Base-by-base conservation (phyloP, 371 early-diverging fungal species). In the Apophysomyces ossiformis region DNA sequence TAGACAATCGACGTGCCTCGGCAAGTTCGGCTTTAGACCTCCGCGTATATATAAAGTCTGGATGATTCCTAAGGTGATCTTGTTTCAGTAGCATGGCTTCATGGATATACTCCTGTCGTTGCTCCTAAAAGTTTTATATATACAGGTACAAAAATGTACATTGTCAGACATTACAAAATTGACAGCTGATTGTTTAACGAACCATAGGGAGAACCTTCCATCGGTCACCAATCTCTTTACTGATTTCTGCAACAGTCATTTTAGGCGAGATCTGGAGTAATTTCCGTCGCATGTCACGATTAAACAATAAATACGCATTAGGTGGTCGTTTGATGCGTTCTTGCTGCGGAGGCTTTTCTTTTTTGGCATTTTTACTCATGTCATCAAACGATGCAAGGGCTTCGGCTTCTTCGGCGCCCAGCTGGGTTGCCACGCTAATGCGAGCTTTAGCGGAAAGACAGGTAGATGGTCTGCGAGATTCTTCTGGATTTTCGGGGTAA, bases 291-390 rank as follows among this genome's bases (percentile, higher is more conserved):
- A 81, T 84, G 57, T 85, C 84, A 58, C 84, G 76, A 66, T 86
- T 88, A 61, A 85, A 88, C 56, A 88, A 68, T 39, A 90, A 64
- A 66, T 86, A 90, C 5, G 87, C 87, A 71, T 90, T 89, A 46
- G 87, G 87, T 7, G 90, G 88, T 36, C 88, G 82, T 67, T 86
- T 87, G 37, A 86, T 67, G 58, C 83, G 75, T 47, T 68, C 70
- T 26, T 64, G 59, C 59, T 37, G 59, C 32, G 37, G 59, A 21
- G 43, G 57, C 50, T 57, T 58, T 16, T 67, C 67, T 54, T 50
- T 50, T 45, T 58, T 39, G 63, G 26, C 21, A 54, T 56, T 35
- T 58, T 45, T 61, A 41, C 61, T 61, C 50, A 62, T 63, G 44
- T 63, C 71, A 44, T 67, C 67, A 57, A 67, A 46, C 9, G 68